Evolutionary conservation across 2,329 filamentous ascomycete genomes (phyloP), one percentile per base, ranked within the genome.

Genomic region (Cryphonectria nitschkei): DNA sequence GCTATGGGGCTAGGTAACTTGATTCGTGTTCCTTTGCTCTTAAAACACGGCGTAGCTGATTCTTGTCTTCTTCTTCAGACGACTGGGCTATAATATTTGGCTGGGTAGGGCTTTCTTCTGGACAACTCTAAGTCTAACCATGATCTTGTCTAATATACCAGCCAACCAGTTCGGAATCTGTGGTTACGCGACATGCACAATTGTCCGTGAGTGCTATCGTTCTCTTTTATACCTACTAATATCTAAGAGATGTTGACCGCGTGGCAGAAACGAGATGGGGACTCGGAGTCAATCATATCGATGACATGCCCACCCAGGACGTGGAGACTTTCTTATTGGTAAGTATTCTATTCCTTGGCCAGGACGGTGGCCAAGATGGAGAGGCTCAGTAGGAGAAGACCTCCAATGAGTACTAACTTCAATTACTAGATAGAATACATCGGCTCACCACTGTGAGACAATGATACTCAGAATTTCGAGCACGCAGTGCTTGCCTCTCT

Each of bases 261-360:
- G 34, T 34, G 54, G 7, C n/a, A 67, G 66, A 68, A 34, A 68
- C 66, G 11, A 68, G 29, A 68, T 62, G 37, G 56, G 66, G 66
- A 19, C 66, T 68, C 19, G 66, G 66, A 11, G 41, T 68, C 22
- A 22, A 32, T 13, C 11, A 62, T 9, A 26, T 68, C 22, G 41
- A 68, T n/a, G 54, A 62, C 26, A 61, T 68, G 54, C 66, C 66
- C 50, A 3, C 34, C 22, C 56, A 68, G 29, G 52, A 68, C 54
- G 52, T 58, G 8, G 2, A 32, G 4, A 39, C 39, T 6, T 68
- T 68, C 13, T 19, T 68, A 7, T 19, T 68, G 16, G 56, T 68
- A 41, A 61, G 66, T 52, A 6, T 7, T 37, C 41, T 2, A 13
- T n/a, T 14, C 22, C 13, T 32, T 8, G 2, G 26, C 19, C 26